A percentile compares a stretch with the other conserved stretches of the same genome.
Evolutionary conservation across 176 grass and related monocot genomes (phyloP).

Genomic region (Carex scoparia): DNA sequence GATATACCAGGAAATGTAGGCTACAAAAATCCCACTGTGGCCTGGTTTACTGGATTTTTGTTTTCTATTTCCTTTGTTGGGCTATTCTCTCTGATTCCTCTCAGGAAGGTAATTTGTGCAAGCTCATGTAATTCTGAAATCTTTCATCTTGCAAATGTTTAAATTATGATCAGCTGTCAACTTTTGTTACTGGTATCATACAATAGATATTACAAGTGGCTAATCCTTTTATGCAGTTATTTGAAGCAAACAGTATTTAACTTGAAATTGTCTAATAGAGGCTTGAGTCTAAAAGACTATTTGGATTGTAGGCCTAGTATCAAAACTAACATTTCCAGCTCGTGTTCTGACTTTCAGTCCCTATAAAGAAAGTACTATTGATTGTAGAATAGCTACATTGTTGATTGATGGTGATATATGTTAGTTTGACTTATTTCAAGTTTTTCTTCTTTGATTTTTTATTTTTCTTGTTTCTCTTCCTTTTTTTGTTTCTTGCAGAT

Average conservation of each 20-base stretch:
- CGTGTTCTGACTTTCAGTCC: neutral
- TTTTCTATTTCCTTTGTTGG: constrained; percentile 74
- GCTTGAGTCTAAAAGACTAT: neutral
- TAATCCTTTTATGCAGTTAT: neutral
- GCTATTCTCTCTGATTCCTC: constrained; percentile 67
- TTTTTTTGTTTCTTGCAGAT: constrained; percentile 42
- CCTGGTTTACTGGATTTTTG: constrained; percentile 92
- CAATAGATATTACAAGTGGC: neutral
- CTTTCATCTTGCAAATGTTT: neutral
- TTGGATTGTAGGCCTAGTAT: neutral
- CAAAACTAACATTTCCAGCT: neutral
- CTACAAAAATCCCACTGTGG: constrained; percentile 88
- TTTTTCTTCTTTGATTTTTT: constrained; percentile 45
- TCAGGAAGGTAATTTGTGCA: constrained; percentile 61
- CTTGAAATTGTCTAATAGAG: neutral
- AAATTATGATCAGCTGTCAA: neutral
- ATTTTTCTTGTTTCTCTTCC: constrained; percentile 59
- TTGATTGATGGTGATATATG: neutral
- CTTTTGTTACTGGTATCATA: neutral
- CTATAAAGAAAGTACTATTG: neutral
- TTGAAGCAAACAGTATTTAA: neutral
- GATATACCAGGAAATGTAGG: constrained; percentile 74
- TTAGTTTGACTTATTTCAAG: constrained; percentile 58
- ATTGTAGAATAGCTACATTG: neutral
- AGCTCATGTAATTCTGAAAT: neutral